Evolutionary conservation across 352 stramenopile species (phyloP).

Genomic region (Globisporangium mamillatum): DNA sequence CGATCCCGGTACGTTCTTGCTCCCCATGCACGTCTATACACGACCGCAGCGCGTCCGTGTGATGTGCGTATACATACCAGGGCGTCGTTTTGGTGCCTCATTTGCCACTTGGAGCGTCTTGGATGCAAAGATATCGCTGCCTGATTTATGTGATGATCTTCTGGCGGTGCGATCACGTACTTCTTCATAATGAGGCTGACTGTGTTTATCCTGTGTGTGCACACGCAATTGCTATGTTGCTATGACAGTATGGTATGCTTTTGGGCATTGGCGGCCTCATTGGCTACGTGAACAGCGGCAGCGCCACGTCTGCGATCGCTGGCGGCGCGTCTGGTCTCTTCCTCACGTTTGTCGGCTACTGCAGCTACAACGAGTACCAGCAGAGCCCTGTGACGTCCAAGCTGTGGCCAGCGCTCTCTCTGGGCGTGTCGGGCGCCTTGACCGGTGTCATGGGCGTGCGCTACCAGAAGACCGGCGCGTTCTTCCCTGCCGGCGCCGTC

Average conservation of each 20-base stretch:
- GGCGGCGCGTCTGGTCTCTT: constrained; percentile 65
- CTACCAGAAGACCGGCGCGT: constrained; percentile 69
- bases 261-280: constrained; percentile 67
- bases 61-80: neutral
- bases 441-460: constrained; percentile 75
- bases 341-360: constrained; percentile 79
- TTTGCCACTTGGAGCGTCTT: constrained; percentile 2
- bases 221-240: neutral
- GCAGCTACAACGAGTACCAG: constrained; percentile 83
- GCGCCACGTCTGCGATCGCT: constrained; percentile 57
- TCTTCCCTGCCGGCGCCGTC: constrained; percentile 71
- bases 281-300: constrained; percentile 76
- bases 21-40: neutral
- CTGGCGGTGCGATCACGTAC: neutral
- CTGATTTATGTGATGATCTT: neutral
- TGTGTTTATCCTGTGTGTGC: constrained; percentile 7
- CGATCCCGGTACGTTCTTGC: constrained; percentile 63
- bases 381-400: constrained; percentile 79
- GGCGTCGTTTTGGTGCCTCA: neutral
- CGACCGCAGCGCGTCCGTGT: neutral
- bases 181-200: neutral
- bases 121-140: neutral
- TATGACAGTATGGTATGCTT: constrained; percentile 64
- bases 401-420: constrained; percentile 68
- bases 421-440: constrained; percentile 59